Conservation (phyloP, 192 early-diverging fungal genomes). For the Helicostylum pulchrum region DNA sequence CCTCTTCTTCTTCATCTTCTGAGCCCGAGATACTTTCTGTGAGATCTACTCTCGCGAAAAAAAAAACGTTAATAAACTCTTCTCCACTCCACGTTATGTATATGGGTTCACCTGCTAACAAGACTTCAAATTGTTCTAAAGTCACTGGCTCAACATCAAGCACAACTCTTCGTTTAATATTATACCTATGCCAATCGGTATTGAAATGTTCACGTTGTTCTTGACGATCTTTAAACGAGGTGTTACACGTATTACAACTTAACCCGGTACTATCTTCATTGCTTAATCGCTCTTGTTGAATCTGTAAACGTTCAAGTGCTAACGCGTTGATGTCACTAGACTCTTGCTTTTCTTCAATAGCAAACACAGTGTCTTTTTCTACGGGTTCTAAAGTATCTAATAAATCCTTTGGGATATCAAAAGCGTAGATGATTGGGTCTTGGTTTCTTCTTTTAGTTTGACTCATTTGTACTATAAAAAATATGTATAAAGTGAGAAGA, state of each 20-base stretch:
- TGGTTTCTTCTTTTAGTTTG: neutral
- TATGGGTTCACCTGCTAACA: too few species aligned
- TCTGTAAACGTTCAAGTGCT: slow-evolving; percentile 15
- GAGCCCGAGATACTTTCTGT: slow-evolving; percentile 52
- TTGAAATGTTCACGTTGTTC: slow-evolving; percentile 49
- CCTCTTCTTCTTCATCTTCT: slow-evolving; percentile 33
- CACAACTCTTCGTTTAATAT: slow-evolving; percentile 48
- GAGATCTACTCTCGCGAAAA: too few species aligned
- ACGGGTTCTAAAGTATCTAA: neutral
- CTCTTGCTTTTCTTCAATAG: neutral
- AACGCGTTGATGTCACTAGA: neutral
- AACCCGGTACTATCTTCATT: slow-evolving; percentile 16
- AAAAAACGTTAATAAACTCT: too few species aligned
- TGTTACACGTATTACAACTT: slow-evolving; percentile 46
- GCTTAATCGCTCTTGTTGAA: slow-evolving; percentile 17
- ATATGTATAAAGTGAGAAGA: too few species aligned
- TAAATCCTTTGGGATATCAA: slow-evolving; percentile 13
- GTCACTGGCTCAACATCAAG: slow-evolving; percentile 35
- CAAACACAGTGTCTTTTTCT: neutral
- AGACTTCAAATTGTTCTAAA: slow-evolving; percentile 47
- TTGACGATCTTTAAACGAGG: slow-evolving; percentile 29
- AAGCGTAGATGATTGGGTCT: neutral
- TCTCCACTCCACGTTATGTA: too few species aligned
- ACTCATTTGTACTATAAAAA: too few species aligned
- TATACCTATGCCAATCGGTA: slow-evolving; percentile 57